phyloP scores from a whole-genome alignment of 2,329 filamentous ascomycete genomes.

The Scortechinia acanthostroma region DNA sequence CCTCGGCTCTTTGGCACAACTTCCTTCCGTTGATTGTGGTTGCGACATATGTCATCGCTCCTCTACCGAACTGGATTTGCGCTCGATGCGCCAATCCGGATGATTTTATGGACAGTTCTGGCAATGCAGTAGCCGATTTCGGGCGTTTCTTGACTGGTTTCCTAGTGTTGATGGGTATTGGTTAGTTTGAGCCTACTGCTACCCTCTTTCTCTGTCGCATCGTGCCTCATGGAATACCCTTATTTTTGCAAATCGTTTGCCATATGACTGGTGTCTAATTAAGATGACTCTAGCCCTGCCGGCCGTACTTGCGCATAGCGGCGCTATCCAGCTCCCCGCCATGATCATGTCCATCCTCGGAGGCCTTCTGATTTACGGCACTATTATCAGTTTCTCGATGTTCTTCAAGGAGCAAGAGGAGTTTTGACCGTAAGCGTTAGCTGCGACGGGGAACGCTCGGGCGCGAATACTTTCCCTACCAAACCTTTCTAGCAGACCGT shows the following conservation, averaged over 20 bases:
- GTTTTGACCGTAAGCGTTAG: constrained; percentile 47
- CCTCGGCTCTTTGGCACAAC: constrained; percentile 86
- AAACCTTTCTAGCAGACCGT: too few species aligned
- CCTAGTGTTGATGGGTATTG: constrained; percentile 93
- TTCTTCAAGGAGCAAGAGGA: constrained; percentile 98
- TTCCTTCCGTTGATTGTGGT: constrained; percentile 95
- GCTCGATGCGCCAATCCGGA: constrained; percentile 80
- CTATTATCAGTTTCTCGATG: constrained; percentile 95
- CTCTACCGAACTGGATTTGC: constrained; percentile 94
- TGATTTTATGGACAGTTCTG: constrained; percentile 84
- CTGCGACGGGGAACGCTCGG: background rate
- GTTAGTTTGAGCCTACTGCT: constrained; percentile 42
- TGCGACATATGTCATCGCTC: constrained; percentile 87
- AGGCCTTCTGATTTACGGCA: constrained; percentile 90
- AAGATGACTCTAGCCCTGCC: constrained; percentile 63
- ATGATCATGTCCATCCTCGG: constrained; percentile 94
- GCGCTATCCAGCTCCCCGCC: constrained; percentile 73
- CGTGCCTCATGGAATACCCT: background rate
- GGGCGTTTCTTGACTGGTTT: constrained; percentile 92
- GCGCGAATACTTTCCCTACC: too few species aligned
- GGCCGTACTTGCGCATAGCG: constrained; percentile 77
- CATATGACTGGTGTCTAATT: too few species aligned
- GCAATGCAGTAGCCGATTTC: constrained; percentile 82
- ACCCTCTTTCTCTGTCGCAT: constrained; percentile 4
- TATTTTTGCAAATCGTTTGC: background rate